These are phyloP conservation scores for Mucuna pruriens DNA, from an alignment of 306 rosid species.

Conservation along the genomic window DNA sequence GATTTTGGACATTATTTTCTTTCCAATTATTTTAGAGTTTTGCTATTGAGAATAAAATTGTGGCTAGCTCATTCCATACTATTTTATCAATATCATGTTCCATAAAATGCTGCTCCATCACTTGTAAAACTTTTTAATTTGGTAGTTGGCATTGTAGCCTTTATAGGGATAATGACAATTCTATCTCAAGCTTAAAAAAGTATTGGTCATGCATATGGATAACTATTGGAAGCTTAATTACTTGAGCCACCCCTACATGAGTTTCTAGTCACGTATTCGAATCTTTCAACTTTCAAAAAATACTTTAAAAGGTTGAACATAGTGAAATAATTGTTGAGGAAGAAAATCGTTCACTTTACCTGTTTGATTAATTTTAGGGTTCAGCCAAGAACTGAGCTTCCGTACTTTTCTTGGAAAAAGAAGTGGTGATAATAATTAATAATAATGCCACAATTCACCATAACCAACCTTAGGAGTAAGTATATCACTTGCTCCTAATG, in stretches of 20 bases:
- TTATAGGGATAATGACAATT: not conserved
- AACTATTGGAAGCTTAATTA: not conserved
- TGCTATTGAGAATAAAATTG: not conserved
- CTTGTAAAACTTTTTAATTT: not conserved
- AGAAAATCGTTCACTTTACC: not conserved
- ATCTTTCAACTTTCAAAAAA: not conserved
- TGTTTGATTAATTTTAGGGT: not conserved
- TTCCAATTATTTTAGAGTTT: not conserved
- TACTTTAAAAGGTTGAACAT: not conserved
- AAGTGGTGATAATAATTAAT: too few relatives aligned
- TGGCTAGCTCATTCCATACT: not conserved
- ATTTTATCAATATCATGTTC: not conserved
- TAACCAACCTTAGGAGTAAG: not conserved
- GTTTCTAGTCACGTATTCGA: not conserved
- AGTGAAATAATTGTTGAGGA: not conserved
- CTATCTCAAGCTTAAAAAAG: not conserved
- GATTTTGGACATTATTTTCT: not conserved
- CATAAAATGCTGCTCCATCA: not conserved
- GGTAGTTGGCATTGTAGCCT: not conserved
- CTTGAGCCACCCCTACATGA: not conserved
- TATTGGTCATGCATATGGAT: not conserved
- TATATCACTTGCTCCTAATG: not conserved
- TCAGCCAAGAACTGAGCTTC: not conserved
- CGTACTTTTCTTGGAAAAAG: not conserved
- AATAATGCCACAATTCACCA: not conserved